These are phyloP conservation scores for Exophiala dermatitidis DNA, from an alignment of 2,329 filamentous ascomycete genomes.

Conservation along the genomic window DNA sequence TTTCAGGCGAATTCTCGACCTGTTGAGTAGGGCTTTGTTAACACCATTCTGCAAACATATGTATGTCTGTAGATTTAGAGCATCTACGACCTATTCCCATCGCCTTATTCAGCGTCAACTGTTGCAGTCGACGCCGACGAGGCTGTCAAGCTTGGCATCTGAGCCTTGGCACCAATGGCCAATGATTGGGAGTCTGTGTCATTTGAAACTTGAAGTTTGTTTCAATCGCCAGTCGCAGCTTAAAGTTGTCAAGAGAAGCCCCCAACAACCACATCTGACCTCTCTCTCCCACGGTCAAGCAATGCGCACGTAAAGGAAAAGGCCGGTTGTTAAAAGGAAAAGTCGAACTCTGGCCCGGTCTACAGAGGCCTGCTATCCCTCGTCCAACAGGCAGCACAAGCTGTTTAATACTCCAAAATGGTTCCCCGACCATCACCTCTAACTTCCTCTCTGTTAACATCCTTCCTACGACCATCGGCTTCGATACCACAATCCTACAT, in stretches of 20 bases:
- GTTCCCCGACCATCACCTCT: constrained; percentile 9
- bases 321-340: too few species aligned
- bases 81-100: too few species aligned
- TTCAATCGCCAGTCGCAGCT: neutral
- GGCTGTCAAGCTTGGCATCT: constrained; percentile 3
- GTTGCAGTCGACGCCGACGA: neutral
- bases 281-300: neutral
- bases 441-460: constrained; percentile 13
- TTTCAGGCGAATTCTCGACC: too few species aligned
- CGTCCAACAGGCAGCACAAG: too few species aligned
- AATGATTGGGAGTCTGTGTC: neutral
- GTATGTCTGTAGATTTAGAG: too few species aligned
- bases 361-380: too few species aligned
- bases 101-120: neutral
- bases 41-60: too few species aligned
- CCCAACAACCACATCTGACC: neutral
- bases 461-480: constrained; percentile 20
- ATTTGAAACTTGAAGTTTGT: neutral
- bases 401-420: constrained; percentile 3
- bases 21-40: too few species aligned
- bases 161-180: neutral
- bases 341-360: too few species aligned
- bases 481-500: constrained; percentile 17
- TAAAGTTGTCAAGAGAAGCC: neutral
- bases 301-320: neutral